Base-by-base conservation (phyloP, 805 yeast genomes). In the Saccharomycopsis lassenensis region DNA sequence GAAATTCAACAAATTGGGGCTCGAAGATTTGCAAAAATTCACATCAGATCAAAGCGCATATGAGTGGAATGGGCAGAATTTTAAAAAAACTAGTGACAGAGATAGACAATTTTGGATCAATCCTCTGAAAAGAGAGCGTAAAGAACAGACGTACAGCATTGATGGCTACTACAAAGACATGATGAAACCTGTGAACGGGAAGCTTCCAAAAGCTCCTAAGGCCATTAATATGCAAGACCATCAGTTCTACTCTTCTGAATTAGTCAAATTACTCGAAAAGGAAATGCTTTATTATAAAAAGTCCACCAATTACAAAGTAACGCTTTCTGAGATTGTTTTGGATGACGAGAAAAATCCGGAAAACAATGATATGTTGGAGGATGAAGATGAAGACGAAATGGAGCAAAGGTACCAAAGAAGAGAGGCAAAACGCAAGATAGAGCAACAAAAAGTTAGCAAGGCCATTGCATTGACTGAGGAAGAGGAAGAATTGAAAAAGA, bases 1-100 rank as follows among this genome's bases (percentile, higher is more conserved):
- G 11, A 84, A 84, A 54, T 91, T 80, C 56, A 77, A 85, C 37
- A 71, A 81, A 33, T 66, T 91, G 23, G 97, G 97, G 7, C 62
- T 91, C 20, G 97, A 91, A 55, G 98, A 91, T 52, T 63, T 91
- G 34, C 96, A 89, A 53, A 84, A 83, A 52, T 87, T 87, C 50
- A 79, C 91, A 7, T 79, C 85, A 5, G 94, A 85, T 46, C 78
- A 79, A 17, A 77, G 86, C 1, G 91, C 95, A 0, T 89, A 89
- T 56, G 95, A 87, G 57, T 89, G 98, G 98, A 86, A 91, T 51
- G 98, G 98, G 12, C 86, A 89, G 43, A 62, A 63, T 36, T 65
- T 65, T 40, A 64, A 64, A 39, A 62, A 59, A 42, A 31, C 44
- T 4, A 48, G 47, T 24, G 59, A 61, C n/a, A 61, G 62, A 23